Evolutionary conservation across 148 eudicot species (phyloP).

Genomic region (Silene uniflora): DNA sequence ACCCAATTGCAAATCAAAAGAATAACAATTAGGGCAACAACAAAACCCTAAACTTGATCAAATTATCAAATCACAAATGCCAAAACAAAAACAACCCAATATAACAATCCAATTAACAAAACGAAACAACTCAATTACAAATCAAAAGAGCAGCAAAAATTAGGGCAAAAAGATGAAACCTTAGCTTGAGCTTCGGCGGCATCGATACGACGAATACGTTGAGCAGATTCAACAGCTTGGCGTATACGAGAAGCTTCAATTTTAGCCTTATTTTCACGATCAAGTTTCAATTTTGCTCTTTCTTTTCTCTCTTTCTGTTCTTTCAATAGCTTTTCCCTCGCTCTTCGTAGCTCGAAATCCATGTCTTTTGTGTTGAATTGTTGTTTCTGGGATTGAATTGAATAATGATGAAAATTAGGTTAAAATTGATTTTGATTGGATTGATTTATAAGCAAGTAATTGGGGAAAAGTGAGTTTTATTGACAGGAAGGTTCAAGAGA

Average conservation of each 20-base stretch:
- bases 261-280: conserved; percentile 60
- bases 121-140: background rate
- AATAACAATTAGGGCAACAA: no score
- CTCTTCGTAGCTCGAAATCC: conserved; percentile 89
- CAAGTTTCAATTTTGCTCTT: conserved; percentile 48
- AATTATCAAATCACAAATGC: background rate
- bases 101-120: background rate
- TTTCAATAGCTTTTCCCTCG: conserved; percentile 76
- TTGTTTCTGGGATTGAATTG: background rate
- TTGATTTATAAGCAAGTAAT: background rate
- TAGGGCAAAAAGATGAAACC: conserved; percentile 16
- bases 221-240: conserved; percentile 66
- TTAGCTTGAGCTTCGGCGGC: conserved; percentile 73
- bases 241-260: conserved; percentile 60
- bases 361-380: conserved; percentile 21
- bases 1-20: background rate
- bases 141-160: background rate
- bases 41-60: background rate
- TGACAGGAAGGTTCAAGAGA: background rate
- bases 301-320: conserved; percentile 80
- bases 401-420: background rate
- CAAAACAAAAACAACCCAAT: background rate
- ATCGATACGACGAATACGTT: conserved; percentile 58
- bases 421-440: background rate
- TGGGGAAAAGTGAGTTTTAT: background rate